These are phyloP conservation scores for Rhodotorula babjevae DNA, from an alignment of 768 basidiomycete genomes.

Conservation along the genomic window DNA sequence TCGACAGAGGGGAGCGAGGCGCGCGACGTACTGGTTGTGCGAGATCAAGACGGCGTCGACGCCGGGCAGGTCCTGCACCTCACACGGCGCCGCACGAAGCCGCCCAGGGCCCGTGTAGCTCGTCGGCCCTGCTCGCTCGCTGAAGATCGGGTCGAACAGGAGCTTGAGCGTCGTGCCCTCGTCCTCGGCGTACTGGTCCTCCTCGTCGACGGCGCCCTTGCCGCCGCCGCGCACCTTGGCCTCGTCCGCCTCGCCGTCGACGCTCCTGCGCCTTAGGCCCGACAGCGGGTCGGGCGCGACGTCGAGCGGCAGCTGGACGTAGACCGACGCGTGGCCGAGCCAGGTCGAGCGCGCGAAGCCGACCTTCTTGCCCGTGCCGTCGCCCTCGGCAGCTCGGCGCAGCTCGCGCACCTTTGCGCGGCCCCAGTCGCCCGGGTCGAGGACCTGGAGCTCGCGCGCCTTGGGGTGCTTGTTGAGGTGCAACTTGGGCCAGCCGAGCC, in stretches of 20 bases:
- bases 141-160: conserved; percentile 52
- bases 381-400: conserved; percentile 11
- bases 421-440: conserved; percentile 44
- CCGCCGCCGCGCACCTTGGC: neutral
- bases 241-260: neutral
- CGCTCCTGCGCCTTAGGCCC: neutral
- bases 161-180: conserved; percentile 37
- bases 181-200: conserved; percentile 46
- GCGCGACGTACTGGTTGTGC: conserved; percentile 50
- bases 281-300: neutral
- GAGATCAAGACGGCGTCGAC: conserved; percentile 50
- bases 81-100: conserved; percentile 48
- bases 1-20: neutral
- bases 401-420: neutral
- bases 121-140: conserved; percentile 46
- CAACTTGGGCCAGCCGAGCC: conserved; percentile 32
- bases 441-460: conserved; percentile 40
- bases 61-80: conserved; percentile 49
- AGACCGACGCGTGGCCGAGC: conserved; percentile 49
- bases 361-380: conserved; percentile 14
- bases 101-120: conserved; percentile 47
- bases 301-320: conserved; percentile 24
- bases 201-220: conserved; percentile 30
- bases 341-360: conserved; percentile 46
- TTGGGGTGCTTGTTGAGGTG: conserved; percentile 27